Evolutionary conservation across 768 basidiomycete species (phyloP), one percentile per base, ranked within the genome.

Genomic region (Leccinum olivaceopallidum): DNA sequence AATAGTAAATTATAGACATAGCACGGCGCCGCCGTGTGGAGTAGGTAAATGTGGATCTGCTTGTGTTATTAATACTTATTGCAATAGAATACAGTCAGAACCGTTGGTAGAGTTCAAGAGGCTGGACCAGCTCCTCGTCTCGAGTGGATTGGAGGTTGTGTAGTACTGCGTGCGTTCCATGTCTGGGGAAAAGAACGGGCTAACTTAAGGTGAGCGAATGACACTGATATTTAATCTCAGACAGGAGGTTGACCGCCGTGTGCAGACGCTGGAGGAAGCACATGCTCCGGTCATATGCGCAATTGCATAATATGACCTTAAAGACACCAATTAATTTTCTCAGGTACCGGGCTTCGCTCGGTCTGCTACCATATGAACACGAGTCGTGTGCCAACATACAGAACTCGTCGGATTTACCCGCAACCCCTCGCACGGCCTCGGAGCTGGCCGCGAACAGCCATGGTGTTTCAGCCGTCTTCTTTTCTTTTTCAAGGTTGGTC

Each of bases 351-450:
- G 39, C 18, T 42, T 42, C 39, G 9, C 42, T 44, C 9, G 18
- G 42, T n/a, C 10, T n/a, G n/a, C 5, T 44, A 20, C 16, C 20
- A 20, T 6, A n/a, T 42, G 16, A 24, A 13, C 24, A 39, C 26
- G 14, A 24, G 26, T 56, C 36, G 44, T n/a, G 47, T 56, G 62
- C 51, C 16, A 54, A 36, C 22, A 61, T 22, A 54, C n/a, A 39
- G n/a, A 13, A 5, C 36, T 53, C 18, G 22, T 53, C 18, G 22
- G 44, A 32, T 12, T n/a, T 18, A 20, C 5, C 49, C 39, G 20
- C 39, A 28, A 34, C 14, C 3, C 57, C 32, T 32, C 34, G 36
- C 32, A 48, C 39, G 18, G 42, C 7, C 3, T 2, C 20, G 28
- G 59, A 12, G 20, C 37, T 5, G 52, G 50, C 50, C 50, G 50